A percentile compares a stretch with the other conserved stretches of the same genome.
phyloP scores from a whole-genome alignment of 768 basidiomycete genomes.

The Boletellus emodensis region DNA sequence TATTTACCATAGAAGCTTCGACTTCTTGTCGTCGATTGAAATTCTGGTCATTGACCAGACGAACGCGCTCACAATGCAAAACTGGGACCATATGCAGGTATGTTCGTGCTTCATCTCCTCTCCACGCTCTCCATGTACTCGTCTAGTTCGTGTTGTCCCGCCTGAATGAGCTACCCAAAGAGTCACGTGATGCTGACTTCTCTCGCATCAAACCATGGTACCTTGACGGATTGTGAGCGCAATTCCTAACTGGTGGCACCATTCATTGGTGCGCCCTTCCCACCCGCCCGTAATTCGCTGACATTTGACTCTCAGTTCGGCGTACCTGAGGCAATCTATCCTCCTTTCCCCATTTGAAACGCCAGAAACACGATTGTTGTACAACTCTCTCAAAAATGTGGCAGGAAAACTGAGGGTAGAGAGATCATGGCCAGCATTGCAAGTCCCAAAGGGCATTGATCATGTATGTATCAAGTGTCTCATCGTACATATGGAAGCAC shows the following conservation, averaged over 20 bases:
- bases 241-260: slow-evolving; percentile 56
- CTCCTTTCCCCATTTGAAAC: slow-evolving; percentile 85
- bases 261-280: slow-evolving; percentile 74
- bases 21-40: slow-evolving; percentile 93
- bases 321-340: slow-evolving; percentile 86
- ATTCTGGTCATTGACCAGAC: slow-evolving; percentile 87
- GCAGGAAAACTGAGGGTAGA: slow-evolving; percentile 77
- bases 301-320: slow-evolving; percentile 47
- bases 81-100: slow-evolving; percentile 98
- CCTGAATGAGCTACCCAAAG: slow-evolving; percentile 86
- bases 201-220: slow-evolving; percentile 98
- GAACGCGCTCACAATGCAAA: slow-evolving; percentile 95
- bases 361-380: slow-evolving; percentile 80
- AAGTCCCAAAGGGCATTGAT: slow-evolving; percentile 78
- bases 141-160: slow-evolving; percentile 77
- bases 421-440: slow-evolving; percentile 64
- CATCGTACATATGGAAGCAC: background rate
- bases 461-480: slow-evolving; percentile 47
- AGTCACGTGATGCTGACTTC: slow-evolving; percentile 92
- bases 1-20: slow-evolving; percentile 57
- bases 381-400: slow-evolving; percentile 78
- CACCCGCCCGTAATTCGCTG: slow-evolving; percentile 9
- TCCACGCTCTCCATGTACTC: background rate
- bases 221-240: slow-evolving; percentile 83
- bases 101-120: slow-evolving; percentile 9